phyloP scores from a whole-genome alignment of 1,284 basidiomycete genomes.

The Ustilago loliicola region DNA sequence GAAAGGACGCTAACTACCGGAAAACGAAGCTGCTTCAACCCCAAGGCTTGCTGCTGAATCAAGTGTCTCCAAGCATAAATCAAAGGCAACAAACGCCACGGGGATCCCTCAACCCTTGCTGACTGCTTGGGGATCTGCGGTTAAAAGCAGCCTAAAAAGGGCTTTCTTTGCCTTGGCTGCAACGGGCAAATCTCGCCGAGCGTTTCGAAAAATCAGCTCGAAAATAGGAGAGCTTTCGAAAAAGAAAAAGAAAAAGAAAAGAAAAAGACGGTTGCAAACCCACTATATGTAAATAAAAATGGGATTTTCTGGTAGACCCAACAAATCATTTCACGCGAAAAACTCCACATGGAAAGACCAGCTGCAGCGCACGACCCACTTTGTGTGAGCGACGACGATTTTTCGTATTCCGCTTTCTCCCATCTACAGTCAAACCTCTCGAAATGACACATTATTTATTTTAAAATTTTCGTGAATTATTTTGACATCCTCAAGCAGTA shows the following conservation, averaged over 20 bases:
- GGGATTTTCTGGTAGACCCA: background rate
- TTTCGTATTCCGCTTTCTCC: conserved; percentile 4
- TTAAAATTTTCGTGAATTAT: no score
- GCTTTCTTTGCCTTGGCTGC: no score
- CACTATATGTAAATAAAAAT: background rate
- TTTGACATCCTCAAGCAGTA: no score
- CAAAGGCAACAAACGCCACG: no score
- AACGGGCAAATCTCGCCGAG: no score
- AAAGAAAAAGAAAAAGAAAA: background rate
- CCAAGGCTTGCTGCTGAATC: no score
- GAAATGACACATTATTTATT: no score
- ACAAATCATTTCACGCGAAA: background rate
- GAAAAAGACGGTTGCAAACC: background rate
- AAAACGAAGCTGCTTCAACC: no score
- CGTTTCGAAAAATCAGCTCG: background rate
- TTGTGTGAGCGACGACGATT: background rate
- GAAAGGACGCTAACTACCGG: no score
- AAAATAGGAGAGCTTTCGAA: background rate
- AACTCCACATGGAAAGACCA: conserved; percentile 6
- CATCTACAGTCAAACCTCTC: no score
- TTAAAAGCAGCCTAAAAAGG: background rate
- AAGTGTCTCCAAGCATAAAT: no score
- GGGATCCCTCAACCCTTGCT: background rate
- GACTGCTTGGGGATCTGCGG: background rate
- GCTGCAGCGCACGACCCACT: background rate